Percentiles rank a stretch among this genome's conserved stretches.
Conservation (phyloP, 257 asterid genomes). For the Anisodus acutangulus region DNA sequence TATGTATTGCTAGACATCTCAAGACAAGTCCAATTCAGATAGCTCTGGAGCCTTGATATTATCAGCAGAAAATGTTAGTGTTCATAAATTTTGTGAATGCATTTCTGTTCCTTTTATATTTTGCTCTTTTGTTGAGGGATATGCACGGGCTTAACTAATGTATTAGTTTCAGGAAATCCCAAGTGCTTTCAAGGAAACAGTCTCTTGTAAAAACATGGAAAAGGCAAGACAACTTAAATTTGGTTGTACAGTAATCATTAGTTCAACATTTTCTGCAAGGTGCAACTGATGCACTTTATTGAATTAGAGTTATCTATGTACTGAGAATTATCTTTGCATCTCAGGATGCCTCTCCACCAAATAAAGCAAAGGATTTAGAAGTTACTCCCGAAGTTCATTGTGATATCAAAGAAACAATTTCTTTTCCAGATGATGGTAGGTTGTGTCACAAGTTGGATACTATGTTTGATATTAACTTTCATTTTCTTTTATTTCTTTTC, state of each 20-base stretch:
- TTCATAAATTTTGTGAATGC: background rate
- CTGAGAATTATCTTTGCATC: conserved; percentile 25
- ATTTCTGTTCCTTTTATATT: background rate
- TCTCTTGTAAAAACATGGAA: background rate
- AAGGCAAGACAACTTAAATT: conserved; percentile 2
- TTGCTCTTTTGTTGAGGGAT: background rate
- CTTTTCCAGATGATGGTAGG: conserved; percentile 38
- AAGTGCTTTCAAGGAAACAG: background rate
- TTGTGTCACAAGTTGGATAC: background rate
- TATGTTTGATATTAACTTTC: background rate
- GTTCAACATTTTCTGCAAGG: conserved; percentile 18
- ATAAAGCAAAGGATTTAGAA: conserved; percentile 29
- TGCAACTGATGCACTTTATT: conserved; percentile 21
- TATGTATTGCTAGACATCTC: conserved; percentile 29
- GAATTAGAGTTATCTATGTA: background rate
- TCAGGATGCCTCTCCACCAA: conserved; percentile 49
- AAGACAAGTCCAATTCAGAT: conserved; percentile 37
- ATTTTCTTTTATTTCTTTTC: background rate
- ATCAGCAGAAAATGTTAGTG: conserved; percentile 37
- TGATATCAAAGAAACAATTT: conserved; percentile 28
- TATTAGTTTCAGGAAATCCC: conserved; percentile 19
- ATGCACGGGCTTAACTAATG: background rate
- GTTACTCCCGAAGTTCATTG: conserved; percentile 31
- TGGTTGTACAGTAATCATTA: background rate
- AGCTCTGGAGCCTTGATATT: conserved; percentile 33